These are phyloP conservation scores for Leptosphaerulina australis DNA, from an alignment of 2,329 filamentous ascomycete genomes.

Conservation along the genomic window DNA sequence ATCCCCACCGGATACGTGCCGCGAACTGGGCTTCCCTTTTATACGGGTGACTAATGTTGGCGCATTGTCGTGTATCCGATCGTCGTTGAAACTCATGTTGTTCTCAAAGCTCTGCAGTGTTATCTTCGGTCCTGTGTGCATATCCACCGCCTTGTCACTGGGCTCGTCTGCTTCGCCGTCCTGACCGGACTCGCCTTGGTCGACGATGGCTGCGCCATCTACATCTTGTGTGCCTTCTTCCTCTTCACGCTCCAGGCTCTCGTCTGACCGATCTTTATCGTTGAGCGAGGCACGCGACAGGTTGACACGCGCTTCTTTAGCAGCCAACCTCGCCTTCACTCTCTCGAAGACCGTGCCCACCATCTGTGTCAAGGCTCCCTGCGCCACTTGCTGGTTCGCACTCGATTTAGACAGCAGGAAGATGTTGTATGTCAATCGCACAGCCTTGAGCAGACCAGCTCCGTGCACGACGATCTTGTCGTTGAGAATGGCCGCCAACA, in stretches of 20 bases:
- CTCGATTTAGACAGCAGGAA: slow-evolving; percentile 94
- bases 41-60: slow-evolving; percentile 70
- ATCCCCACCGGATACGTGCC: slow-evolving; percentile 53
- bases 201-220: slow-evolving; percentile 38
- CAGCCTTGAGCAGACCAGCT: slow-evolving; percentile 91
- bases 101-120: slow-evolving; percentile 73
- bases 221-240: slow-evolving; percentile 31
- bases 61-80: slow-evolving; percentile 68
- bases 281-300: slow-evolving; percentile 54
- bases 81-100: slow-evolving; percentile 68
- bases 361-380: slow-evolving; percentile 97
- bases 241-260: slow-evolving; percentile 36
- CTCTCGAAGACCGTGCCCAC: slow-evolving; percentile 97
- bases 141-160: slow-evolving; percentile 54
- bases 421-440: slow-evolving; percentile 98
- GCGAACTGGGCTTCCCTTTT: slow-evolving; percentile 53
- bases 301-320: slow-evolving; percentile 79
- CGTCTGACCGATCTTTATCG: slow-evolving; percentile 41
- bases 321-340: slow-evolving; percentile 82
- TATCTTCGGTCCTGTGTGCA: slow-evolving; percentile 62
- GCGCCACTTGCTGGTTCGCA: slow-evolving; percentile 94
- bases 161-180: slow-evolving; percentile 47
- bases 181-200: slow-evolving; percentile 50
- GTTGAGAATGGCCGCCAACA: slow-evolving; percentile 92
- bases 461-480: slow-evolving; percentile 99